Percentiles rank a stretch among this genome's conserved stretches.
Conservation (phyloP, 371 early-diverging fungal genomes). For the Syncephalis plumigaleata region DNA sequence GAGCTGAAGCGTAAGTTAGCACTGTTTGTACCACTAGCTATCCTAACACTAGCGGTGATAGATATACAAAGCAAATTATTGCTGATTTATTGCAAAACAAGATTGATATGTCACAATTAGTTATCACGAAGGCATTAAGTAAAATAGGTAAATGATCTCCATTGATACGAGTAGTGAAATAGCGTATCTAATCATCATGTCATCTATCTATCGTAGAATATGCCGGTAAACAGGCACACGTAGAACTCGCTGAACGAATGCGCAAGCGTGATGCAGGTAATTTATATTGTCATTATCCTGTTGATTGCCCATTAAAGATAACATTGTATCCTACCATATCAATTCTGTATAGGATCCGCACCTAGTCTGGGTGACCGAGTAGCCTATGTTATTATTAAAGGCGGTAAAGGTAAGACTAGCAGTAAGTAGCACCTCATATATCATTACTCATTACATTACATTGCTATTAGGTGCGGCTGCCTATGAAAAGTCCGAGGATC, state of each 20-base stretch:
- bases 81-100: conserved; percentile 90
- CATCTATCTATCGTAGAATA: conserved; percentile 42
- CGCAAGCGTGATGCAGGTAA: conserved; percentile 81
- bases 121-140: conserved; percentile 95
- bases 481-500: conserved; percentile 98
- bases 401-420: conserved; percentile 64
- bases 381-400: conserved; percentile 97
- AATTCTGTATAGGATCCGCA: conserved; percentile 59
- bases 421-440: not conserved
- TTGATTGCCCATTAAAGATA: not conserved
- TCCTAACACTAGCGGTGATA: conserved; percentile 7
- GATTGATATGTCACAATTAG: conserved; percentile 93
- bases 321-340: too few relatives aligned
- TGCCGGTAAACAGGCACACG: conserved; percentile 94
- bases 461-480: conserved; percentile 49
- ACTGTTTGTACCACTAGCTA: too few relatives aligned
- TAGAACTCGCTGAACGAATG: conserved; percentile 94
- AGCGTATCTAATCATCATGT: not conserved
- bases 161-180: too few relatives aligned
- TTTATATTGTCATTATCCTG: conserved; percentile 3
- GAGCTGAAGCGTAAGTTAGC: conserved; percentile 64
- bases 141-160: conserved; percentile 41
- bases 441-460: not conserved
- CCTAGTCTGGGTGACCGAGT: conserved; percentile 98
- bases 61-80: conserved; percentile 83